Conservation (phyloP, 1,139 yeast species). For the Diutina sp. region DNA sequence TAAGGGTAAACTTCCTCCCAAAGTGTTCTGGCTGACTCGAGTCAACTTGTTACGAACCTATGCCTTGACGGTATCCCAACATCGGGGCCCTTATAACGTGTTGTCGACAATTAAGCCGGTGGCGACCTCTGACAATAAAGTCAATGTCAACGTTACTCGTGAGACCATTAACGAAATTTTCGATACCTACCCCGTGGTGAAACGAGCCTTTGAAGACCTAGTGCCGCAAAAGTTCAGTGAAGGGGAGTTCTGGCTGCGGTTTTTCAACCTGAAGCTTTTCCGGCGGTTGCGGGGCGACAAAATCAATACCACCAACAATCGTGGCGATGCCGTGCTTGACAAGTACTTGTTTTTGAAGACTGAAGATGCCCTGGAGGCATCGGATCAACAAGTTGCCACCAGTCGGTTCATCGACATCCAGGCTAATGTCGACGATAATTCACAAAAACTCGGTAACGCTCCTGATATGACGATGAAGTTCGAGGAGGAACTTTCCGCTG, state of each 20-base stretch:
- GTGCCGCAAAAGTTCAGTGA: conserved; percentile 76
- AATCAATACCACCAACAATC: conserved; percentile 51
- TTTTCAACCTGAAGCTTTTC: conserved; percentile 80
- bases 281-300: conserved; percentile 85
- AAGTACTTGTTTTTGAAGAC: conserved; percentile 58
- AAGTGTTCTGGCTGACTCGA: conserved; percentile 82
- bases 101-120: conserved; percentile 87
- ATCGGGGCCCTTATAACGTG: conserved; percentile 88
- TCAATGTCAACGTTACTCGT: conserved; percentile 81
- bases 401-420: conserved; percentile 53
- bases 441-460: conserved; percentile 62
- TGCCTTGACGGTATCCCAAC: conserved; percentile 75
- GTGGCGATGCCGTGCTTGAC: conserved; percentile 79
- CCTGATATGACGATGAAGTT: conserved; percentile 88
- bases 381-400: conserved; percentile 20
- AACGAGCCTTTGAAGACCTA: conserved; percentile 76
- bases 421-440: conserved; percentile 74
- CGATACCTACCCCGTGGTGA: conserved; percentile 87
- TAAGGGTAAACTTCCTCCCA: conserved; percentile 60
- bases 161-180: conserved; percentile 86
- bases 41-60: conserved; percentile 70
- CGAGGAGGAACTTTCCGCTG: conserved; percentile 21
- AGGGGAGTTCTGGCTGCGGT: conserved; percentile 95
- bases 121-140: conserved; percentile 81
- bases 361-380: conserved; percentile 16